Conservation (phyloP, 805 yeast species). For the Tetrapisispora phaffii region DNA sequence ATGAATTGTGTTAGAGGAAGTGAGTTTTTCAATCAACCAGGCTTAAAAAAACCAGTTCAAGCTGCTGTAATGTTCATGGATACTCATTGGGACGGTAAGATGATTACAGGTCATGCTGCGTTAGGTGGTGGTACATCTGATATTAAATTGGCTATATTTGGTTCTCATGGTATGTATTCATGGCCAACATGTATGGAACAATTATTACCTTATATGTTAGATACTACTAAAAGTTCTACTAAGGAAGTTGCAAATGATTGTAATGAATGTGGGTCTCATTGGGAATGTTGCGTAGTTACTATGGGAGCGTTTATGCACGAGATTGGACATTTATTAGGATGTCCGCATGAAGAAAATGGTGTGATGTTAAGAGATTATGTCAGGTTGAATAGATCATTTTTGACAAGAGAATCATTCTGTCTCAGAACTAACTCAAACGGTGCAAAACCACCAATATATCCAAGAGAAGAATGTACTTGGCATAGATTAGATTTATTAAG, state of each 20-base stretch:
- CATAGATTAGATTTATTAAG: conserved; percentile 70
- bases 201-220: conserved; percentile 57
- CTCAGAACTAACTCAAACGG: conserved; percentile 42
- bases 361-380: conserved; percentile 85
- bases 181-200: conserved; percentile 86
- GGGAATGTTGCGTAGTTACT: conserved; percentile 84
- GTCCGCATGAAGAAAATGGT: conserved; percentile 86
- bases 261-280: conserved; percentile 71
- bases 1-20: conserved; percentile 51
- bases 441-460: conserved; percentile 39
- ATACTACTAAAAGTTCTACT: conserved; percentile 51
- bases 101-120: conserved; percentile 81
- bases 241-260: conserved; percentile 81
- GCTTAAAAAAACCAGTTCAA: conserved; percentile 45
- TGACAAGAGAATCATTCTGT: conserved; percentile 56
- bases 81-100: conserved; percentile 65
- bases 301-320: conserved; percentile 94
- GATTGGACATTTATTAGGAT: conserved; percentile 82
- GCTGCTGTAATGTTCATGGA: conserved; percentile 84
- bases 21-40: conserved; percentile 41
- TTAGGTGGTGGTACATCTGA: conserved; percentile 76
- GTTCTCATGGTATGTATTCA: conserved; percentile 83
- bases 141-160: conserved; percentile 78
- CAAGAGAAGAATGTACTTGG: conserved; percentile 77
- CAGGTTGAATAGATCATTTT: conserved; percentile 70